Evolutionary conservation across 2,329 filamentous ascomycete genomes (phyloP).

Genomic region (Pseudofabraea citricarpa): DNA sequence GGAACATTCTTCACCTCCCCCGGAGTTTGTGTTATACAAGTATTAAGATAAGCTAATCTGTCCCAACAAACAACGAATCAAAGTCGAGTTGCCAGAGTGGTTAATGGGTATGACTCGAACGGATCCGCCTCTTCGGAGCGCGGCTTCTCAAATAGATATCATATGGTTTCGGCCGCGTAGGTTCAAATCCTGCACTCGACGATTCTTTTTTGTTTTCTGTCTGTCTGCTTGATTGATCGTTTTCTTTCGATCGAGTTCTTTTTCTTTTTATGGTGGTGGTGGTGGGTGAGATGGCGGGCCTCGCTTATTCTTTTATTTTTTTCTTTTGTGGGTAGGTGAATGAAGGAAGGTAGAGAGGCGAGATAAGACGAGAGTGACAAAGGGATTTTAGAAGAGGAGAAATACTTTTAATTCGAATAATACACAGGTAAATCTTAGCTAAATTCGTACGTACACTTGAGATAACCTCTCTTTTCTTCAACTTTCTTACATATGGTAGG

Average conservation of each 20-base stretch:
- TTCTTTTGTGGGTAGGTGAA: neutral
- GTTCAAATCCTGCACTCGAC: slow-evolving; percentile 4
- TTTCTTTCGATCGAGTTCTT: no score
- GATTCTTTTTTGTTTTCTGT: neutral
- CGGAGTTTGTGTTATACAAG: neutral
- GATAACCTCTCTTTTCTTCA: no score
- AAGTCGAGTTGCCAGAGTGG: slow-evolving; percentile 3
- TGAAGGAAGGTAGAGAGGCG: neutral
- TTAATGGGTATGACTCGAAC: slow-evolving; percentile 4
- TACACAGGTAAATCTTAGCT: no score
- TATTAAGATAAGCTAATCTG: neutral
- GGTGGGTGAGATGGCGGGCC: neutral
- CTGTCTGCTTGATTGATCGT: neutral
- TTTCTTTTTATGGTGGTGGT: neutral
- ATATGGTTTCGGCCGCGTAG: slow-evolving; percentile 2
- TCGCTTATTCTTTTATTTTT: no score
- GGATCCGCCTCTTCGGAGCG: no score
- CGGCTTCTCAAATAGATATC: neutral
- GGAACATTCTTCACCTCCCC: neutral
- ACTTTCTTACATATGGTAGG: no score
- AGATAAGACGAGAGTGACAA: neutral
- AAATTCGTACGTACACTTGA: no score
- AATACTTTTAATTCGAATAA: no score
- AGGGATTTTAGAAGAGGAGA: neutral
- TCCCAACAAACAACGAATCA: neutral